phyloP scores from a whole-genome alignment of 148 eudicot genomes.

The Chenopodium formosanum region DNA sequence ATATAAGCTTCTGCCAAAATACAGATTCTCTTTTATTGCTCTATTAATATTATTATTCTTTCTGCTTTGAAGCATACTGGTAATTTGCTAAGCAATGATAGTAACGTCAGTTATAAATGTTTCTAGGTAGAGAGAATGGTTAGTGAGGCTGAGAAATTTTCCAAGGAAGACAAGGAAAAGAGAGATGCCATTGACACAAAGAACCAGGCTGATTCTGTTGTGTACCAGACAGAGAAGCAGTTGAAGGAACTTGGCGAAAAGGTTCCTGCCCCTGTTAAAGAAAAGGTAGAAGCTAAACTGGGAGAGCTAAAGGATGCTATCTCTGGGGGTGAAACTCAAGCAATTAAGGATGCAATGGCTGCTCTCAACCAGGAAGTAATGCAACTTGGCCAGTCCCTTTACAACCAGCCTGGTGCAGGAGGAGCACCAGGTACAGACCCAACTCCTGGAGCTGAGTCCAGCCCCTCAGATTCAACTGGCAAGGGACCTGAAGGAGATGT shows the following conservation, averaged over 20 bases:
- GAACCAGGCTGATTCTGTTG: conserved; percentile 92
- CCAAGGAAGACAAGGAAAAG: conserved; percentile 93
- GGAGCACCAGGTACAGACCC: conserved; percentile 61
- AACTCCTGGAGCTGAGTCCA: conserved; percentile 53
- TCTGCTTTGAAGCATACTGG: background rate
- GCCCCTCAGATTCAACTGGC: conserved; percentile 55
- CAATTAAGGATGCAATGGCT: conserved; percentile 83
- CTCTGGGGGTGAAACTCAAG: conserved; percentile 67
- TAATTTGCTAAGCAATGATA: background rate
- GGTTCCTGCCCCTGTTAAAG: conserved; percentile 81
- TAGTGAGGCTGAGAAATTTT: conserved; percentile 70
- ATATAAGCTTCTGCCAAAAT: background rate
- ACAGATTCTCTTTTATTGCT: background rate
- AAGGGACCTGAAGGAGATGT: conserved; percentile 96
- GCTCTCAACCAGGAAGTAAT: conserved; percentile 93
- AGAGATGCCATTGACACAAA: conserved; percentile 94
- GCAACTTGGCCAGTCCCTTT: conserved; percentile 91
- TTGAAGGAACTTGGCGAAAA: conserved; percentile 90
- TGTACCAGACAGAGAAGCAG: conserved; percentile 93
- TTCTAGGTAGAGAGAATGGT: conserved; percentile 86
- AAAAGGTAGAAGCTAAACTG: conserved; percentile 84
- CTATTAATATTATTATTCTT: background rate
- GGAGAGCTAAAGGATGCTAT: conserved; percentile 80
- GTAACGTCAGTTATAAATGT: background rate
- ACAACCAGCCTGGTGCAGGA: conserved; percentile 75